Base-by-base conservation (phyloP, 139 green algal genomes). In the Nannochloris sp. region DNA sequence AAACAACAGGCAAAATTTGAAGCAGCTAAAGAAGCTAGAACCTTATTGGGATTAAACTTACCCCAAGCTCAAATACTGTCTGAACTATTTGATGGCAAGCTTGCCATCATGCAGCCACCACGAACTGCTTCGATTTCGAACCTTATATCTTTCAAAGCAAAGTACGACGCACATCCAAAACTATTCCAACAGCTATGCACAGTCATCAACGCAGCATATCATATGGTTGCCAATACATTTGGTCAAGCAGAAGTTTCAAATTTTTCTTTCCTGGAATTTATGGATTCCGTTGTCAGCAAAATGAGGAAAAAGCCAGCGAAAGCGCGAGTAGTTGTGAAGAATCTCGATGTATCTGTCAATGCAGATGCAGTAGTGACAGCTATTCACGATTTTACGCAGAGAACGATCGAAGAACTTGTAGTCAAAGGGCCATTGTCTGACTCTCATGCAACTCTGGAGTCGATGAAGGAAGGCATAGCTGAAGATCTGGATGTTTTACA, bases 251-350 rank as follows among this genome's bases (percentile, higher is more conserved):
- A 66, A 23, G 23, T 54, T 1, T 56, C 65, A 19, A 68, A 71
- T 50, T 79, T 84, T 40, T 37, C 34, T n/a, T 84, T 87, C 55
- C 5, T 27, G 10, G n/a, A 44, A 15, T 78, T 93, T 57, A 83
- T 90, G 78, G 70, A 76, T 1, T 70, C 66, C 4, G 44, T 60
- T 18, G 73, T 91, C 21, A 61, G 73, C 1, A 66, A 67, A 3
- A 56, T 90, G 18, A 62, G 75, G 16, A 76, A 78, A 65, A 92
- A 91, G 66, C 84, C 86, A 16, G 68, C 81, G 19, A 71, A 78
- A 11, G 54, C 58, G 4, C 8, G 74, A 44, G 61, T 85, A 4
- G 34, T 69, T 8, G 24, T 79, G n/a, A 60, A 50, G n/a, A 18
- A 58, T 18, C 11, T 78, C 15, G 71, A 81, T 37, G 61, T 80